Evolutionary conservation across 352 stramenopile genomes (phyloP).

Genomic region (Phytophthora nicotianae): DNA sequence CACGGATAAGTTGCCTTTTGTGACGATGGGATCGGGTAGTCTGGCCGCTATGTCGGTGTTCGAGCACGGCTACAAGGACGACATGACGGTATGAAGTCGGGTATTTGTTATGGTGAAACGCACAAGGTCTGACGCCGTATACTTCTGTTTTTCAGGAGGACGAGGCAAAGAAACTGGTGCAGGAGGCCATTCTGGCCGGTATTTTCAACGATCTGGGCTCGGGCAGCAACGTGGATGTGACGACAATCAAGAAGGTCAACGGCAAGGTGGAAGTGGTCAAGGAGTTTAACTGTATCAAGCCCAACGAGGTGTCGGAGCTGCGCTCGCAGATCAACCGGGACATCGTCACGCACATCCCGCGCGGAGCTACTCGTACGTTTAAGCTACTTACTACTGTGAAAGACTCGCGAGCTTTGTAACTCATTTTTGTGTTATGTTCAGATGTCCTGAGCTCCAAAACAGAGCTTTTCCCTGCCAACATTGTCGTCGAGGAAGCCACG

Average conservation of each 20-base stretch:
- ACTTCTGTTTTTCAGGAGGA: constrained; percentile 67
- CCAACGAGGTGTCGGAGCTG: constrained; percentile 92
- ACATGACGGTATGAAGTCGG: constrained; percentile 76
- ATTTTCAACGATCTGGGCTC: constrained; percentile 99
- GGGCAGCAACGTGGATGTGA: constrained; percentile 97
- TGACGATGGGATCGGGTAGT: constrained; percentile 98
- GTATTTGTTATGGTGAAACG: background rate
- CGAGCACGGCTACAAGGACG: constrained; percentile 94
- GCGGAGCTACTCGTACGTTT: constrained; percentile 78
- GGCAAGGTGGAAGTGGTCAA: constrained; percentile 86
- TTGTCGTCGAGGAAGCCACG: constrained; percentile 76
- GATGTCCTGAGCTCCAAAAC: constrained; percentile 77
- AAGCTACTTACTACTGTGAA: background rate
- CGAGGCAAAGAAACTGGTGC: constrained; percentile 96
- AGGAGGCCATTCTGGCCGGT: constrained; percentile 95
- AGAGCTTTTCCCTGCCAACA: constrained; percentile 59
- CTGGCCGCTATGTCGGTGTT: constrained; percentile 99
- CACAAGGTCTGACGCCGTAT: background rate
- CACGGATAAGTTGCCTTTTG: constrained; percentile 97
- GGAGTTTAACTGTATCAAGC: constrained; percentile 93
- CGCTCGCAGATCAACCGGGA: constrained; percentile 87
- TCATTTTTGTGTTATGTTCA: constrained; percentile 30
- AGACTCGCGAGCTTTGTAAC: background rate
- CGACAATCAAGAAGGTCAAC: constrained; percentile 93
- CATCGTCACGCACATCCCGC: constrained; percentile 83